Evolutionary conservation across 2,329 filamentous ascomycete genomes (phyloP), one percentile per base, ranked within the genome.

Genomic region (Venturia asperata): DNA sequence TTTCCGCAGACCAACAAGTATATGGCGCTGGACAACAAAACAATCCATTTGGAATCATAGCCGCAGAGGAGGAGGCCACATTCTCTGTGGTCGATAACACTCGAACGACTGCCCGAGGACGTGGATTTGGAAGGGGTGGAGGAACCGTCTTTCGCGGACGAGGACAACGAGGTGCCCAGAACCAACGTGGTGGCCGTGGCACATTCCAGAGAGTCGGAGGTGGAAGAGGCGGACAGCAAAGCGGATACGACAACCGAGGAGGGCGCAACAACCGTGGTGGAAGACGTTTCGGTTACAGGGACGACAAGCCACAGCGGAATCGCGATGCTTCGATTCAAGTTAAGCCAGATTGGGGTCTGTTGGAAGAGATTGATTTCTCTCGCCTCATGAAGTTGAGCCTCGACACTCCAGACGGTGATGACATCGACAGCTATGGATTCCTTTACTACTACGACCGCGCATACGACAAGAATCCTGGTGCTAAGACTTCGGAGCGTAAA

Each of bases 301-400:
- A 99, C 76, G 94, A 99, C 82, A 97, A 97, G 87, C 94, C 94
- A 67, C 86, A 93, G 77, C 88, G 94, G 73, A 97, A 96, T 79
- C 90, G 94, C 67, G 94, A 99, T 80, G 90, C 93, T 13, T 96
- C 92, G 43, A 91, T 99, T 74, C 93, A 93, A 80, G 92, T 97
- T 78, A 95, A 95, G 80, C 86, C 92, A 27, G 92, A 97, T 76
- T 99, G 94, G 94, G 85, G 87, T 74, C 85, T 99, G 80, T 82
- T 97, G 72, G 94, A 99, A 81, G 94, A 99, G 83, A 97, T 99
- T 76, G 94, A 99, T 78, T 99, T 96, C 81, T 93, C 91, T 81
- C 89, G 94, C 70, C 85, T 99, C 71, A 84, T 86, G 71, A 99
- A 99, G 85, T 85, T 99, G 73, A 99, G 97, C 80, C 85, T 99